These are phyloP conservation scores for Candida cerambycidarum DNA, from an alignment of 805 yeast genomes.

Conservation along the genomic window DNA sequence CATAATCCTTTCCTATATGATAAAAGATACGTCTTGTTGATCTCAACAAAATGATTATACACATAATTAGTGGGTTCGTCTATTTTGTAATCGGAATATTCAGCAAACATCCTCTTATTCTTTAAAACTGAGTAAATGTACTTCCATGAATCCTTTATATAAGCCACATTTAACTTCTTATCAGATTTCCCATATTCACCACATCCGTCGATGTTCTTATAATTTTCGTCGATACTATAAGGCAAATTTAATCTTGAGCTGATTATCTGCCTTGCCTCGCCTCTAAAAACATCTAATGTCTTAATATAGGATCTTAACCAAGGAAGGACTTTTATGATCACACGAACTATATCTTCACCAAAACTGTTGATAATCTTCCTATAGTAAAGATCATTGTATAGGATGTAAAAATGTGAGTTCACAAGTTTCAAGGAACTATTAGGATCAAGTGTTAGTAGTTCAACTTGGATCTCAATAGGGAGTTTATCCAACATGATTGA, in stretches of 20 bases:
- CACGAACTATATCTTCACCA: slow-evolving; percentile 34
- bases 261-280: slow-evolving; percentile 25
- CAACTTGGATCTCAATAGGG: slow-evolving; percentile 46
- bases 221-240: slow-evolving; percentile 17
- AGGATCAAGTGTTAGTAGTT: slow-evolving; percentile 33
- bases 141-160: slow-evolving; percentile 54
- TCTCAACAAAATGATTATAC: slow-evolving; percentile 45
- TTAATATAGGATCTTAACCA: slow-evolving; percentile 39
- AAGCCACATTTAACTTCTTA: slow-evolving; percentile 27
- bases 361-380: slow-evolving; percentile 35
- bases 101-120: slow-evolving; percentile 55
- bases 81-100: slow-evolving; percentile 39
- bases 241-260: slow-evolving; percentile 27
- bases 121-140: slow-evolving; percentile 50
- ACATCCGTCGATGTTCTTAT: background rate
- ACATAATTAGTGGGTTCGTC: slow-evolving; percentile 50
- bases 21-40: slow-evolving; percentile 49
- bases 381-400: slow-evolving; percentile 51
- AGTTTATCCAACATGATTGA: slow-evolving; percentile 21
- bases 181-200: slow-evolving; percentile 7
- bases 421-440: slow-evolving; percentile 30
- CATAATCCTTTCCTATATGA: slow-evolving; percentile 46
- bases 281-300: slow-evolving; percentile 38
- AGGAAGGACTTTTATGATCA: slow-evolving; percentile 36
- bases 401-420: slow-evolving; percentile 45